A percentile compares a stretch with the other conserved stretches of the same genome.
phyloP scores from a whole-genome alignment of 2,329 filamentous ascomycete species.

The Xylariaceae sp. region DNA sequence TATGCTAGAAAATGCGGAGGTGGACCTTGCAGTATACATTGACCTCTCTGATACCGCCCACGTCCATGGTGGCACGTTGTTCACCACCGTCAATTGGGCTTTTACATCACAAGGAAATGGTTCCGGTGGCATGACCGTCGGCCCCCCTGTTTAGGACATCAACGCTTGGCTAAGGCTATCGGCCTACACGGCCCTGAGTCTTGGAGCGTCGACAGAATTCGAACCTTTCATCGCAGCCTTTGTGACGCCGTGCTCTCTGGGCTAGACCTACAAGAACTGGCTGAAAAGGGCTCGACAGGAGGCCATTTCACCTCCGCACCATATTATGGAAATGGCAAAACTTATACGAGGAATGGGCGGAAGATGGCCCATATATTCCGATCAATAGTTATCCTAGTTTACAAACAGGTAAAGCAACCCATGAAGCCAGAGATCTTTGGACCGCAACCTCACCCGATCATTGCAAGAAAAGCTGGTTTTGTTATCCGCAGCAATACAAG shows the following conservation, averaged over 20 bases:
- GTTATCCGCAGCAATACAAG: too few relatives aligned
- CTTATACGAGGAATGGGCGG: not conserved
- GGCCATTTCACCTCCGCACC: not conserved
- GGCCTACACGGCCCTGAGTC: not conserved
- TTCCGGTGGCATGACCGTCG: conserved; percentile 7
- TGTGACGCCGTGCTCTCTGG: conserved; percentile 4
- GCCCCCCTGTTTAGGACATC: conserved; percentile 6
- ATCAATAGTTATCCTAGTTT: conserved; percentile 9
- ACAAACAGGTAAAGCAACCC: conserved; percentile 6
- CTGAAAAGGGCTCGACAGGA: not conserved
- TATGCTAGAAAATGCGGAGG: not conserved
- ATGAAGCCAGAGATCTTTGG: conserved; percentile 2
- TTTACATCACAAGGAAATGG: conserved; percentile 10
- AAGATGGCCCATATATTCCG: conserved; percentile 12
- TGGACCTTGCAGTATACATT: not conserved
- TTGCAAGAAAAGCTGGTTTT: too few relatives aligned
- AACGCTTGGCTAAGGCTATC: conserved; percentile 10
- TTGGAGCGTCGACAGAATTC: conserved; percentile 1
- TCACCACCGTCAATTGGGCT: not conserved
- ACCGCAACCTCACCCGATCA: too few relatives aligned
- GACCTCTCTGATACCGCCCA: not conserved
- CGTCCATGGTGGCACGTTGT: not conserved
- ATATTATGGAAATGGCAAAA: not conserved
- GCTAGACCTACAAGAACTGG: conserved; percentile 4
- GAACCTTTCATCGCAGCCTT: conserved; percentile 10